Evolutionary conservation across 1,139 yeast genomes (phyloP).

Genomic region (Debaryomyces udenii): DNA sequence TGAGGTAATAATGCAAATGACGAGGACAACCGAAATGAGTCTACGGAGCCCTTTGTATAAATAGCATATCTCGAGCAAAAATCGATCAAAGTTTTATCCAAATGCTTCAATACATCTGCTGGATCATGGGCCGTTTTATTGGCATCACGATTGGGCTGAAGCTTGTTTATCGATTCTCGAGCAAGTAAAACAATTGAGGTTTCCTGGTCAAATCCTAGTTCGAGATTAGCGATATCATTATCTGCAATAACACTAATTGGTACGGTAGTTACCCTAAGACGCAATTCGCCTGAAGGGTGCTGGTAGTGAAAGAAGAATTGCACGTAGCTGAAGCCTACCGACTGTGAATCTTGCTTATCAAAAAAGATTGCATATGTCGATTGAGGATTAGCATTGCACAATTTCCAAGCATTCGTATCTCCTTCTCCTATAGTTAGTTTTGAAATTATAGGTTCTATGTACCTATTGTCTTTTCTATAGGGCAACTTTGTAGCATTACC

Average conservation of each 20-base stretch:
- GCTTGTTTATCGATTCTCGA: constrained; percentile 52
- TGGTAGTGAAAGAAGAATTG: constrained; percentile 83
- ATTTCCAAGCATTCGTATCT: constrained; percentile 62
- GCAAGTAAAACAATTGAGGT: constrained; percentile 68
- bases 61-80: constrained; percentile 88
- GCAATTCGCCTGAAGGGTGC: constrained; percentile 49
- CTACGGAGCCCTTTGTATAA: constrained; percentile 74
- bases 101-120: constrained; percentile 78
- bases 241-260: constrained; percentile 47
- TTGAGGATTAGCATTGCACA: constrained; percentile 57
- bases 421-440: constrained; percentile 48
- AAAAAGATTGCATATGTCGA: constrained; percentile 61
- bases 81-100: constrained; percentile 82
- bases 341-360: constrained; percentile 49
- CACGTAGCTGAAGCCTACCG: constrained; percentile 40
- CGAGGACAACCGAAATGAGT: constrained; percentile 76
- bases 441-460: constrained; percentile 29
- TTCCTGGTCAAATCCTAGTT: constrained; percentile 64
- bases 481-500: constrained; percentile 58
- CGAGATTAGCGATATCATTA: constrained; percentile 42
- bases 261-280: constrained; percentile 54
- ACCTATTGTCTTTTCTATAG: constrained; percentile 28
- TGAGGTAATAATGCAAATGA: constrained; percentile 80
- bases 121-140: constrained; percentile 57
- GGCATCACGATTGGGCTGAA: constrained; percentile 32